Percentiles rank a stretch among this genome's conserved stretches.
These are phyloP conservation scores for Mrakia blollopis DNA, from an alignment of 768 basidiomycete species.

Conservation along the genomic window DNA sequence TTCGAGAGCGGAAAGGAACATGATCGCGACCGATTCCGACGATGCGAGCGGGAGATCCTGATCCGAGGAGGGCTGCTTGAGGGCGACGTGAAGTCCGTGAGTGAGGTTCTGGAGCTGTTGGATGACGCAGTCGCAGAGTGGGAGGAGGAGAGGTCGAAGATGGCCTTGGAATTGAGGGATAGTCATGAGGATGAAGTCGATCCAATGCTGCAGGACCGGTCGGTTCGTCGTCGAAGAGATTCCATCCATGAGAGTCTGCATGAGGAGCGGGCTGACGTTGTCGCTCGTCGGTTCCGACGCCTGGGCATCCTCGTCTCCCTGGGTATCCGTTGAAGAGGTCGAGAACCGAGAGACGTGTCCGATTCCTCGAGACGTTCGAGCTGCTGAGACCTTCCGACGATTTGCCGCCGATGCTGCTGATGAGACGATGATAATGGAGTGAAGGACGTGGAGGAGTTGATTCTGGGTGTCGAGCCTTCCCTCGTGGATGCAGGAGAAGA, in stretches of 20 bases:
- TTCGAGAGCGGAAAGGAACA: slow-evolving; percentile 78
- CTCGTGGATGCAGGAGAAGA: slow-evolving; percentile 67
- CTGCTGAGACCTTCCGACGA: neutral
- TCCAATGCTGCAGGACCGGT: slow-evolving; percentile 85
- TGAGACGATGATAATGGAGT: slow-evolving; percentile 60
- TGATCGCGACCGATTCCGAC: slow-evolving; percentile 52
- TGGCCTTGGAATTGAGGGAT: slow-evolving; percentile 75
- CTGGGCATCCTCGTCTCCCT: neutral
- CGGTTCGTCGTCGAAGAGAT: slow-evolving; percentile 65
- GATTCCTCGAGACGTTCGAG: slow-evolving; percentile 6
- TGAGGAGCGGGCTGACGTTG: slow-evolving; percentile 51
- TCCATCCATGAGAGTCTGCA: slow-evolving; percentile 75
- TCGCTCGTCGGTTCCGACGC: neutral
- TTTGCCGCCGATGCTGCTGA: neutral
- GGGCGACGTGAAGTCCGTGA: neutral
- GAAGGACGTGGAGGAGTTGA: slow-evolving; percentile 84
- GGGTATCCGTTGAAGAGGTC: slow-evolving; percentile 4
- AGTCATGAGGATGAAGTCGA: slow-evolving; percentile 91
- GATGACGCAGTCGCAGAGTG: slow-evolving; percentile 74
- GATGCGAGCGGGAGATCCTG: neutral
- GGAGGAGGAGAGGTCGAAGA: slow-evolving; percentile 60
- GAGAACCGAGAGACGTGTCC: slow-evolving; percentile 3
- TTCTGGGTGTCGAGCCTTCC: slow-evolving; percentile 78
- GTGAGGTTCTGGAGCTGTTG: slow-evolving; percentile 36
- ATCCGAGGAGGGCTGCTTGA: neutral